phyloP scores from a whole-genome alignment of 306 rosid genomes.

The Cucumis cinereus region DNA sequence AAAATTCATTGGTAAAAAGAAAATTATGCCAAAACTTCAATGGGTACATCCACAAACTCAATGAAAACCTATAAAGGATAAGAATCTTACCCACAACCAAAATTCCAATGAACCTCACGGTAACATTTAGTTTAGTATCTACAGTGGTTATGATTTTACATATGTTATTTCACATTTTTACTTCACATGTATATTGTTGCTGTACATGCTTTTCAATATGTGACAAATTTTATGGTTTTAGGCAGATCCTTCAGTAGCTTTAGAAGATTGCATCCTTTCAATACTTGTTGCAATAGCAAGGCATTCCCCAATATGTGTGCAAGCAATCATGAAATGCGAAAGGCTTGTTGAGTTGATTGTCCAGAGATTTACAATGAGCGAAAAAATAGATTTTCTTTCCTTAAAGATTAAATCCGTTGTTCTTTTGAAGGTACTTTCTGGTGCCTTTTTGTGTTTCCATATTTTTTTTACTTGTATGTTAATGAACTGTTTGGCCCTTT shows the following conservation, averaged over 20 bases:
- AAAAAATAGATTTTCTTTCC: constrained; percentile 38
- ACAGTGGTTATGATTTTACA: neutral
- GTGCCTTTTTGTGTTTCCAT: constrained; percentile 11
- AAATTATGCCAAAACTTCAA: too few species aligned
- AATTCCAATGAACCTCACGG: too few species aligned
- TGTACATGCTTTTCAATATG: neutral
- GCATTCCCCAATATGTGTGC: constrained; percentile 85
- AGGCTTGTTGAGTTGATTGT: constrained; percentile 61
- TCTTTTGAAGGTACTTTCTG: constrained; percentile 58
- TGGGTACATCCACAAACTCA: too few species aligned
- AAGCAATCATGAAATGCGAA: constrained; percentile 57
- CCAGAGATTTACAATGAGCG: constrained; percentile 41
- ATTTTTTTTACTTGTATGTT: constrained; percentile 3
- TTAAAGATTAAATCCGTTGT: constrained; percentile 61
- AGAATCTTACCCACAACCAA: too few species aligned
- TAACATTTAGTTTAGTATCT: neutral
- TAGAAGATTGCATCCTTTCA: constrained; percentile 68
- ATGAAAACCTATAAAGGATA: too few species aligned
- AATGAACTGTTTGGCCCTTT: neutral
- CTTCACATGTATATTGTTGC: too few species aligned
- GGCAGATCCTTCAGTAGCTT: constrained; percentile 49
- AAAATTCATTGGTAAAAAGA: too few species aligned
- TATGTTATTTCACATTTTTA: neutral
- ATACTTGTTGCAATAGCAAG: constrained; percentile 73
- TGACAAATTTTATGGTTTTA: constrained; percentile 24